Evolutionary conservation across 805 yeast genomes (phyloP), one percentile per base, ranked within the genome.

Genomic region (Priceomyces fermenticarens): DNA sequence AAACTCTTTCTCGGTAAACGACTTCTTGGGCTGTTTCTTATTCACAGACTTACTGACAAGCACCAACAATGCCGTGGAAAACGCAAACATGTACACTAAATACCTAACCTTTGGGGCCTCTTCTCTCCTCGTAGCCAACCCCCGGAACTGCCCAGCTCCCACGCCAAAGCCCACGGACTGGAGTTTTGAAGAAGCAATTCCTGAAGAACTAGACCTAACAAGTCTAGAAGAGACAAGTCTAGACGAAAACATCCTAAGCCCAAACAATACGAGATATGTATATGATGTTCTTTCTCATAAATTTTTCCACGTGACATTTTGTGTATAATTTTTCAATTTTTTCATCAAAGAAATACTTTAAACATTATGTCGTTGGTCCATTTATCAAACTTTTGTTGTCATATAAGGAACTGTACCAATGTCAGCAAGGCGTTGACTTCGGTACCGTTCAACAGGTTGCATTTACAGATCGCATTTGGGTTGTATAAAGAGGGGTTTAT

Each of bases 401-500:
- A 91, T 58, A 60, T 93, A 47, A 95, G 88, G 62, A 93, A 93
- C 65, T 88, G 91, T 52, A 75, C 87, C 11, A 77, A 84, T 60
- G 91, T 87, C 36, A 79, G 80, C 55, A 67, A 81, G 33, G 75
- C 91, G 9, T 61, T 83, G 44, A 88, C 97, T 0, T 77, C 88
- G 13, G 76, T 93, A 13, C 97, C 96, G 17, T 85, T 83, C 69
- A 78, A 90, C 10, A 81, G 84, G 52, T 70, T 88, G 52, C 95
- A 91, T 61, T 72, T 93, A 41, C 88, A 85, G 54, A 76, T 93
- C 36, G 88, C 95, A 10, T 69, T 86, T 39, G 91, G 89, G 28
- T 76, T 93, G 30, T 88, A 91, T 68, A 85, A 84, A 48, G 95
- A 90, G 64, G 99, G 99, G 0, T 88, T 91, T 59, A 70, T 93